Evolutionary conservation across 768 basidiomycete species (phyloP), one percentile per base, ranked within the genome.

Genomic region (Mrakia frigida): DNA sequence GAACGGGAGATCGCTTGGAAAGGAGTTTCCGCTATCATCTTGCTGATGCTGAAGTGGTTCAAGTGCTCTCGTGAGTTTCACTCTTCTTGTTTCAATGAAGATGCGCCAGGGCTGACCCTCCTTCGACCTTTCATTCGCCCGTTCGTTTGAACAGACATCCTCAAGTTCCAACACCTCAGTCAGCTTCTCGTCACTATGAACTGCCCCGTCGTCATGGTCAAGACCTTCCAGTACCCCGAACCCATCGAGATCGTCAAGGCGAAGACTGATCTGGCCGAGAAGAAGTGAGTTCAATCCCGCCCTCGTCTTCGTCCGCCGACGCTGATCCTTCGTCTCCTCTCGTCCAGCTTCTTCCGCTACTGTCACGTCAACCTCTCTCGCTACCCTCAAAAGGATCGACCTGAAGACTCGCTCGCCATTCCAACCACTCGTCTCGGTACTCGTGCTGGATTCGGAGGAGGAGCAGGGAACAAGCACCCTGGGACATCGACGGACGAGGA

Each of bases 121-220:
- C n/a, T n/a, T 37, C 28, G 35, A 50, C 21, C n/a, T 50, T n/a
- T 23, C 79, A 2, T 50, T 14, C 5, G 18, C 21, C 46, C 21
- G 16, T 16, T 50, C 16, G 11, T 2, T 50, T 21, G 16, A 14
- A 50, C 46, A 98, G 96, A 98, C 84, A 89, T 91, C 28, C 95
- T 99, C 92, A 98, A 99, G 82, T 98, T 97, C 82, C 95, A 99
- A 83, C 94, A 98, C 83, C 87, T 99, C 33, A 94, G 94, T n/a
- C 94, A 96, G 83, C 88, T 93, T 46, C 85, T 99, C 11, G 88
- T 99, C 61, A 96, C 98, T 80, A 95, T 94, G 33, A 98, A 98
- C 81, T 96, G 94, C 82, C 84, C 98, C 18, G 85, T 98, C 41
- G 86, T 98, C 41, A 92, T 98, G 70, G 85, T 99, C 80, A 98